phyloP scores from a whole-genome alignment of 1,139 yeast species.

The Barnettozyma hawaiiensis region DNA sequence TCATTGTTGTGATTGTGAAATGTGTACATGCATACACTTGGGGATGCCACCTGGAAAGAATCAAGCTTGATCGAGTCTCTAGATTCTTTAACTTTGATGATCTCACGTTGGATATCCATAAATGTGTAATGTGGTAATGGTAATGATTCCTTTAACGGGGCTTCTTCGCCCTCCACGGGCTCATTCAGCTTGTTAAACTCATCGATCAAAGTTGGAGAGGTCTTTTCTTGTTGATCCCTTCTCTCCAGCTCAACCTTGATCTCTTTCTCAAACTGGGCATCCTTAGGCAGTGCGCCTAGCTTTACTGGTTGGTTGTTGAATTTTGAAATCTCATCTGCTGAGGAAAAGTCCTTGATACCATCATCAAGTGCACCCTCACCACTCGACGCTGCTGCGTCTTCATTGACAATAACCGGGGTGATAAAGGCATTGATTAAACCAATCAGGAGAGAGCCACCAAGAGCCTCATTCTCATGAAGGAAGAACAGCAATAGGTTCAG shows the following conservation, averaged over 20 bases:
- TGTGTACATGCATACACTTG: slow-evolving; percentile 97
- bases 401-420: slow-evolving; percentile 49
- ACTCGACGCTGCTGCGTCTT: slow-evolving; percentile 36
- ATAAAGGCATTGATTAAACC: slow-evolving; percentile 83
- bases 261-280: slow-evolving; percentile 79
- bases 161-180: slow-evolving; percentile 20
- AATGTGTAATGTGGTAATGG: slow-evolving; percentile 86
- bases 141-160: slow-evolving; percentile 67
- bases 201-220: slow-evolving; percentile 38
- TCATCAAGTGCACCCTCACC: slow-evolving; percentile 63
- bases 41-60: slow-evolving; percentile 71
- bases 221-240: slow-evolving; percentile 53
- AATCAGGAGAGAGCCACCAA: slow-evolving; percentile 85
- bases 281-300: slow-evolving; percentile 80
- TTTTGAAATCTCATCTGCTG: slow-evolving; percentile 43
- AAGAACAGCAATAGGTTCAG: slow-evolving; percentile 79
- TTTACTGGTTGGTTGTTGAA: slow-evolving; percentile 70
- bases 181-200: slow-evolving; percentile 40
- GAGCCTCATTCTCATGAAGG: slow-evolving; percentile 85
- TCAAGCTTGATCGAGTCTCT: slow-evolving; percentile 65
- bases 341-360: slow-evolving; percentile 41
- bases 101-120: slow-evolving; percentile 71
- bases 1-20: slow-evolving; percentile 93
- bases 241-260: slow-evolving; percentile 76
- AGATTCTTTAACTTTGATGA: slow-evolving; percentile 75